Conservation (phyloP, 192 early-diverging fungal genomes). For the Dissophora globulifera region DNA sequence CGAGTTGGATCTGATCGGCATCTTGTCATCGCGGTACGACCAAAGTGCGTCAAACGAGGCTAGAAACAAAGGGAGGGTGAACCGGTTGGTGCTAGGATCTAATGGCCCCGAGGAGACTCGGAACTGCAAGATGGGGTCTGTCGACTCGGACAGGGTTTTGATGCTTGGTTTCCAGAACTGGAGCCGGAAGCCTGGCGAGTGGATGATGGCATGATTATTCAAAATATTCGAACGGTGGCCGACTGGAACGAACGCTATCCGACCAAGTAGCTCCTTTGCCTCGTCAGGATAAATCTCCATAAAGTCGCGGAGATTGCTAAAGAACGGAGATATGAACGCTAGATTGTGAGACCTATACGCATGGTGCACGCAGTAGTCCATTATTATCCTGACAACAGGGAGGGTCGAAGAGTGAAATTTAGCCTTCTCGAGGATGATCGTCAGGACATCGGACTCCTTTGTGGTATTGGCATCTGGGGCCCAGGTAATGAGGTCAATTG, state of each 20-base stretch:
- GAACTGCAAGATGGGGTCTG: conserved; percentile 5
- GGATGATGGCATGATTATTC: not conserved
- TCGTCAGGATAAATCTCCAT: conserved; percentile 23
- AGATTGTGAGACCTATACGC: conserved; percentile 14
- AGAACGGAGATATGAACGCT: conserved; percentile 15
- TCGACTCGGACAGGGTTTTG: not conserved
- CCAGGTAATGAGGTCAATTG: too few relatives aligned
- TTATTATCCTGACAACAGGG: not conserved
- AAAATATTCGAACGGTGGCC: conserved; percentile 12
- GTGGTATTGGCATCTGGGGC: too few relatives aligned
- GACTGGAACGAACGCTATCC: conserved; percentile 16
- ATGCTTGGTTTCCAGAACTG: conserved; percentile 13
- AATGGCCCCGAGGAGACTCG: not conserved
- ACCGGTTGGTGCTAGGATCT: not conserved
- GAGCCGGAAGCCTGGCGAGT: conserved; percentile 5
- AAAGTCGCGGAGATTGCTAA: conserved; percentile 7
- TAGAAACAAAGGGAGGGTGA: not conserved
- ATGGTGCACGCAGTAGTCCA: conserved; percentile 19
- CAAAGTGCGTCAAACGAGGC: conserved; percentile 23
- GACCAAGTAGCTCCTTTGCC: conserved; percentile 2
- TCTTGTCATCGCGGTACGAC: not conserved
- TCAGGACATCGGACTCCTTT: too few relatives aligned
- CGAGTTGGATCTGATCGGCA: not conserved
- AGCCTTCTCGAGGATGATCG: too few relatives aligned
- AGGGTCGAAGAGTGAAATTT: too few relatives aligned